Evolutionary conservation across 495 filamentous ascomycete genomes (phyloP).

Genomic region (Amniculicola lignicola): DNA sequence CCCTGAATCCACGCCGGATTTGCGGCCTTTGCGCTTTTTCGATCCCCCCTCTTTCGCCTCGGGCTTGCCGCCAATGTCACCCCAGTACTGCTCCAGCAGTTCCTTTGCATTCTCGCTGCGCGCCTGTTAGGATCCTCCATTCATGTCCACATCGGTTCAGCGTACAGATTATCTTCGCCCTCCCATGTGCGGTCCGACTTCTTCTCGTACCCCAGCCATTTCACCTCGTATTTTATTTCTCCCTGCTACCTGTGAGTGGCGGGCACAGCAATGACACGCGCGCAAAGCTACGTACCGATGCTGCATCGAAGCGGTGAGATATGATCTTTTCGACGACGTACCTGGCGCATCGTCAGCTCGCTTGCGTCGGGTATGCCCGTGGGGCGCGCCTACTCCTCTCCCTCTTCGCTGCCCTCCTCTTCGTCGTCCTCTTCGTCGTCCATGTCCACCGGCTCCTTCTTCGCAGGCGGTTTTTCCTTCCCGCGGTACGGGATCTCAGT

Average conservation of each 20-base stretch:
- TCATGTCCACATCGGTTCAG: too few species aligned
- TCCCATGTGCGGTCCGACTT: conserved; percentile 58
- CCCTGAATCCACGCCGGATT: conserved; percentile 14
- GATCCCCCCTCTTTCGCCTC: conserved; percentile 31
- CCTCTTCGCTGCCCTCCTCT: conserved; percentile 44
- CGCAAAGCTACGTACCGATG: conserved; percentile 22
- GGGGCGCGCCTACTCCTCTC: conserved; percentile 42
- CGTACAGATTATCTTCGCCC: conserved; percentile 56
- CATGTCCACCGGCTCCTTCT: conserved; percentile 41
- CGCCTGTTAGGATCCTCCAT: conserved; percentile 1
- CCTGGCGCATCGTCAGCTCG: conserved; percentile 46
- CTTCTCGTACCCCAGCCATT: conserved; percentile 63
- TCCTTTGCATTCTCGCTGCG: conserved; percentile 51
- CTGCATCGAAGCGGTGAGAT: conserved; percentile 46
- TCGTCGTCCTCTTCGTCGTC: conserved; percentile 42
- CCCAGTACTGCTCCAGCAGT: conserved; percentile 54
- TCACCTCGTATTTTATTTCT: conserved; percentile 48
- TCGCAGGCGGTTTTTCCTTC: conserved; percentile 26
- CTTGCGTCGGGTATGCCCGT: conserved; percentile 3
- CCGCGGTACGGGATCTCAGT: conserved; percentile 26
- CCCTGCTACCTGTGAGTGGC: conserved; percentile 15
- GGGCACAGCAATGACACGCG: background rate
- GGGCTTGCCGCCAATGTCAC: conserved; percentile 56
- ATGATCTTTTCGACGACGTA: conserved; percentile 61
- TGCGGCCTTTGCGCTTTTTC: conserved; percentile 27